Evolutionary conservation across 805 yeast species (phyloP).

Genomic region (Cyberlindnera mississippiensis): DNA sequence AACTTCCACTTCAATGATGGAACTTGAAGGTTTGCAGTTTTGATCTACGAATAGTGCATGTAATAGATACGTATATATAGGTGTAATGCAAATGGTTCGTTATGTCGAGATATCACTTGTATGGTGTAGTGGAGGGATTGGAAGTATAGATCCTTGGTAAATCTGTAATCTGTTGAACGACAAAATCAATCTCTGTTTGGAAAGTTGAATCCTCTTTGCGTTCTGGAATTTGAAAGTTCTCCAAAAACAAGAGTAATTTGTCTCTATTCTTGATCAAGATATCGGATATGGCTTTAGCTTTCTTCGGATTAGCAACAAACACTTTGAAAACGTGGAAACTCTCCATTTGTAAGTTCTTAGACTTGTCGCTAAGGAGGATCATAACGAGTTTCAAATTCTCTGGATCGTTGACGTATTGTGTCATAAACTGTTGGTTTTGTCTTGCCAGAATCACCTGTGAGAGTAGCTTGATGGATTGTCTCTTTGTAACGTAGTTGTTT

Average conservation of each 20-base stretch:
- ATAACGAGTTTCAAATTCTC: slow-evolving; percentile 82
- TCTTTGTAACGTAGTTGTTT: slow-evolving; percentile 83
- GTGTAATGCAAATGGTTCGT: too few species aligned
- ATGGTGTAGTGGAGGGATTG: neutral
- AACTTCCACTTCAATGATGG: neutral
- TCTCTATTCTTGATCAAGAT: slow-evolving; percentile 80
- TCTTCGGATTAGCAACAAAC: slow-evolving; percentile 94
- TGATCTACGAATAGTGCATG: slow-evolving; percentile 1
- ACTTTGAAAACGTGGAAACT: slow-evolving; percentile 92
- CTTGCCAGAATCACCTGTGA: slow-evolving; percentile 68
- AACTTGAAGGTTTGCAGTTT: slow-evolving; percentile 20
- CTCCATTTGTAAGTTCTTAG: slow-evolving; percentile 83
- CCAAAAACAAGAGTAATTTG: slow-evolving; percentile 66
- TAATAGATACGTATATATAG: too few species aligned
- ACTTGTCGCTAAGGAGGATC: slow-evolving; percentile 82
- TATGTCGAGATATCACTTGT: neutral
- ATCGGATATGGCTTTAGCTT: slow-evolving; percentile 74
- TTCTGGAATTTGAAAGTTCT: slow-evolving; percentile 55
- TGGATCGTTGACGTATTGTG: slow-evolving; percentile 71
- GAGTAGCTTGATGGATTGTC: slow-evolving; percentile 80
- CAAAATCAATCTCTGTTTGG: slow-evolving; percentile 76
- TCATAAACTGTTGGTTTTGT: slow-evolving; percentile 68
- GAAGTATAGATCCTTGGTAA: slow-evolving; percentile 52
- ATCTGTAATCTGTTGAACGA: slow-evolving; percentile 67
- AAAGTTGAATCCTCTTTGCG: slow-evolving; percentile 61